Evolutionary conservation across 2,329 filamentous ascomycete genomes (phyloP).

Genomic region (Davidsoniella neocaledoniae): DNA sequence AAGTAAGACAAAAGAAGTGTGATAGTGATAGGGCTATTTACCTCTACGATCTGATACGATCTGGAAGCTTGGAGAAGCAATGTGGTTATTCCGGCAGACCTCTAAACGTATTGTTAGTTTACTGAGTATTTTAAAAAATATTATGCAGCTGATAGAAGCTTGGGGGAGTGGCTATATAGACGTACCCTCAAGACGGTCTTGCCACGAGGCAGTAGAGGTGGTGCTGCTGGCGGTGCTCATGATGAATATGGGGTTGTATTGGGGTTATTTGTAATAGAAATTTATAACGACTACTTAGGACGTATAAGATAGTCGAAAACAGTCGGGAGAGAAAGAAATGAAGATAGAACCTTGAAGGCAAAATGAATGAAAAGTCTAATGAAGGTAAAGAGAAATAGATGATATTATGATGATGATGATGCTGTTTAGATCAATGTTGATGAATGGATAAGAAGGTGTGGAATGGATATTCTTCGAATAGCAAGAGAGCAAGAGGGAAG

Average conservation of each 20-base stretch:
- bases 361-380: background rate
- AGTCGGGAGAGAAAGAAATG: background rate
- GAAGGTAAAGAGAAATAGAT: background rate
- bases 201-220: slow-evolving; percentile 25
- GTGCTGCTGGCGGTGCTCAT: slow-evolving; percentile 14
- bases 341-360: background rate
- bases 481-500: background rate
- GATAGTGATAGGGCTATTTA: slow-evolving; percentile 22
- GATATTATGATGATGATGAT: background rate
- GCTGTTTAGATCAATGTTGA: background rate
- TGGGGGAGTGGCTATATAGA: background rate
- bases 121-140: background rate
- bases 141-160: too few relatives aligned
- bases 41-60: slow-evolving; percentile 62
- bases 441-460: background rate
- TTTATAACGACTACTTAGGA: background rate
- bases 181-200: slow-evolving; percentile 39
- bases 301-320: background rate
- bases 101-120: slow-evolving; percentile 23
- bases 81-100: slow-evolving; percentile 37
- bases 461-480: background rate
- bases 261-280: background rate
- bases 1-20: slow-evolving; percentile 2
- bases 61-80: slow-evolving; percentile 44
- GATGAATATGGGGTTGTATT: slow-evolving; percentile 8